phyloP scores from a whole-genome alignment of 2,329 filamentous ascomycete species.

The Coniella vitis region DNA sequence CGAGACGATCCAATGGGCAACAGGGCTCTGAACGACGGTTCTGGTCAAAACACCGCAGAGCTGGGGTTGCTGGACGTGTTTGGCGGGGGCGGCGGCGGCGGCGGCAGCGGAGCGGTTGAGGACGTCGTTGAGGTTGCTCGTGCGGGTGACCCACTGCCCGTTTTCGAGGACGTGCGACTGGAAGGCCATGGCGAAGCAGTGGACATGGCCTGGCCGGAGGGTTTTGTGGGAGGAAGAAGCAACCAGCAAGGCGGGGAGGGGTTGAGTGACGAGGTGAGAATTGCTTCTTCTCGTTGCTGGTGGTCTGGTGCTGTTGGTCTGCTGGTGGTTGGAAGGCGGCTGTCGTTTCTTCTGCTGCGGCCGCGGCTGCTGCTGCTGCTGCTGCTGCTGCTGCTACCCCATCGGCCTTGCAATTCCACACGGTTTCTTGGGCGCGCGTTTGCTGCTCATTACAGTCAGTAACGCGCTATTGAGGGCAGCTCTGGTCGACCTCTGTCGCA shows the following conservation, averaged over 20 bases:
- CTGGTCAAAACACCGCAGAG: slow-evolving; percentile 67
- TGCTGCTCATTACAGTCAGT: too few species aligned
- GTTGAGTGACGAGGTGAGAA: not conserved
- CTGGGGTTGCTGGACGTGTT: slow-evolving; percentile 35
- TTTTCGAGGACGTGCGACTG: slow-evolving; percentile 48
- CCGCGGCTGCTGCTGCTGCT: too few species aligned
- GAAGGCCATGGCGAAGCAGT: slow-evolving; percentile 35
- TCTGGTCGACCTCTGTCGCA: too few species aligned
- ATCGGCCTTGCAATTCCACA: too few species aligned
- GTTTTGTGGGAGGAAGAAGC: not conserved
- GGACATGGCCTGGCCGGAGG: not conserved
- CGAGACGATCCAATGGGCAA: slow-evolving; percentile 70
- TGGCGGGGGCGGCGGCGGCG: slow-evolving; percentile 25
- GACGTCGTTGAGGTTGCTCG: slow-evolving; percentile 37
- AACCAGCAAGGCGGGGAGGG: not conserved
- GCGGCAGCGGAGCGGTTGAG: slow-evolving; percentile 34
- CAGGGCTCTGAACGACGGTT: slow-evolving; percentile 70
- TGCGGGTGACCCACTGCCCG: slow-evolving; percentile 52
- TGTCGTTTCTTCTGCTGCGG: too few species aligned
- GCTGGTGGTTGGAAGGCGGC: too few species aligned
- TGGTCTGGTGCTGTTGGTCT: too few species aligned
- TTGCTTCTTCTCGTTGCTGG: not conserved
- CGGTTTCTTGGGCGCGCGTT: too few species aligned
- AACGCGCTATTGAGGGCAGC: too few species aligned
- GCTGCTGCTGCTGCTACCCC: too few species aligned